Evolutionary conservation across 306 rosid genomes (phyloP).

Genomic region (Vicia sativa): DNA sequence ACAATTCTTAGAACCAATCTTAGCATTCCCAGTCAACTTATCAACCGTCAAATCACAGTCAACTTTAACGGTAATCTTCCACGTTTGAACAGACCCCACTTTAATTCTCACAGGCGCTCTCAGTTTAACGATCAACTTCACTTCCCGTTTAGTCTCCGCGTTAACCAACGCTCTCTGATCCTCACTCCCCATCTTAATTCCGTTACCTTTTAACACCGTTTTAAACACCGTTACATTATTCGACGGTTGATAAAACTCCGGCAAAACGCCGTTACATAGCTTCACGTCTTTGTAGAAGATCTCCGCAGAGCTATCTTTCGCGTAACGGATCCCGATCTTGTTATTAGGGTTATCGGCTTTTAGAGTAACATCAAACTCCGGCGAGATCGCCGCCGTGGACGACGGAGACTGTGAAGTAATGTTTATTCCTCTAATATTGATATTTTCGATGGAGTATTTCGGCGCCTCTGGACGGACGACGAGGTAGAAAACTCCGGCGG

Average conservation of each 20-base stretch:
- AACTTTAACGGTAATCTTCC: slow-evolving; percentile 63
- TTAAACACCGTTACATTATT: slow-evolving; percentile 59
- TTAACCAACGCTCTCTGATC: slow-evolving; percentile 36
- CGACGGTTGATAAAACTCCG: slow-evolving; percentile 69
- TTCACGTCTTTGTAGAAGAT: slow-evolving; percentile 45
- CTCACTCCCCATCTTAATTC: slow-evolving; percentile 39
- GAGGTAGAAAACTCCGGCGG: slow-evolving; percentile 62
- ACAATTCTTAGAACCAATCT: slow-evolving; percentile 54
- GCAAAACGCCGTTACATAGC: slow-evolving; percentile 57
- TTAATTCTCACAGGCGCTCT: slow-evolving; percentile 61
- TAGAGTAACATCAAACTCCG: slow-evolving; percentile 54
- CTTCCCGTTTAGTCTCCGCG: slow-evolving; percentile 46
- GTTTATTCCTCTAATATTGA: slow-evolving; percentile 55
- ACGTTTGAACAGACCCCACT: slow-evolving; percentile 58
- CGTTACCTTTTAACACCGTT: slow-evolving; percentile 53
- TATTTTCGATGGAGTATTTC: slow-evolving; percentile 47
- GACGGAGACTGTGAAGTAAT: slow-evolving; percentile 41
- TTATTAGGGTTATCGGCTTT: slow-evolving; percentile 62
- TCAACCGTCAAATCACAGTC: slow-evolving; percentile 61
- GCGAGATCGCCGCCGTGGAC: slow-evolving; percentile 42
- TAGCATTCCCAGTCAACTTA: slow-evolving; percentile 53
- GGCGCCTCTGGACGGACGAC: slow-evolving; percentile 63
- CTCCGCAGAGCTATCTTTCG: slow-evolving; percentile 50
- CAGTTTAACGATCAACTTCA: slow-evolving; percentile 53
- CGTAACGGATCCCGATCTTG: slow-evolving; percentile 71